These are phyloP conservation scores for Candida broadrunensis DNA, from an alignment of 805 yeast species.

Conservation along the genomic window DNA sequence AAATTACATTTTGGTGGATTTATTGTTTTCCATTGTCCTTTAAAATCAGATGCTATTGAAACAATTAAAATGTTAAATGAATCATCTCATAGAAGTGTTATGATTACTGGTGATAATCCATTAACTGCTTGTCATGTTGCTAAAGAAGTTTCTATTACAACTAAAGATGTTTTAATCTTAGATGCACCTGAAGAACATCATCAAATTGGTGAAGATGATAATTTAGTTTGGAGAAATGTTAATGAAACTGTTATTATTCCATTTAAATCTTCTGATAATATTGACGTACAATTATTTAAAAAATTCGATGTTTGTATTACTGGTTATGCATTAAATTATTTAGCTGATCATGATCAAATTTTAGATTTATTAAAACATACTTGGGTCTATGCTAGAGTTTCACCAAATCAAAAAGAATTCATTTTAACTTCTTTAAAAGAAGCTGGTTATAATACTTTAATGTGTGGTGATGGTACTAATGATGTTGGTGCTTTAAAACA, in stretches of 20 bases:
- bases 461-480: conserved; percentile 99
- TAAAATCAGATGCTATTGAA: conserved; percentile 89
- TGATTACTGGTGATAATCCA: conserved; percentile 99
- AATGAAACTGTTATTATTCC: conserved; percentile 72
- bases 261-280: conserved; percentile 54
- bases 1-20: conserved; percentile 83
- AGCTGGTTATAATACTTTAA: conserved; percentile 87
- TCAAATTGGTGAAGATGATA: conserved; percentile 41
- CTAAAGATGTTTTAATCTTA: conserved; percentile 77
- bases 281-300: conserved; percentile 56
- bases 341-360: conserved; percentile 67
- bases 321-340: conserved; percentile 78
- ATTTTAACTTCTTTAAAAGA: conserved; percentile 79
- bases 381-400: conserved; percentile 97
- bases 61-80: conserved; percentile 90
- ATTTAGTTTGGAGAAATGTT: conserved; percentile 81
- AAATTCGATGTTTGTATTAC: conserved; percentile 86
- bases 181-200: conserved; percentile 79
- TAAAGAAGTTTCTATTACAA: conserved; percentile 83
- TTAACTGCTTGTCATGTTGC: conserved; percentile 98
- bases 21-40: conserved; percentile 94
- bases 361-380: conserved; percentile 76
- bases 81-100: conserved; percentile 90
- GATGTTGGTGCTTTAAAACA: conserved; percentile 99
- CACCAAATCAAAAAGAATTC: conserved; percentile 93